Conservation (phyloP, 192 early-diverging fungal species). For the Dissophora globulifera region DNA sequence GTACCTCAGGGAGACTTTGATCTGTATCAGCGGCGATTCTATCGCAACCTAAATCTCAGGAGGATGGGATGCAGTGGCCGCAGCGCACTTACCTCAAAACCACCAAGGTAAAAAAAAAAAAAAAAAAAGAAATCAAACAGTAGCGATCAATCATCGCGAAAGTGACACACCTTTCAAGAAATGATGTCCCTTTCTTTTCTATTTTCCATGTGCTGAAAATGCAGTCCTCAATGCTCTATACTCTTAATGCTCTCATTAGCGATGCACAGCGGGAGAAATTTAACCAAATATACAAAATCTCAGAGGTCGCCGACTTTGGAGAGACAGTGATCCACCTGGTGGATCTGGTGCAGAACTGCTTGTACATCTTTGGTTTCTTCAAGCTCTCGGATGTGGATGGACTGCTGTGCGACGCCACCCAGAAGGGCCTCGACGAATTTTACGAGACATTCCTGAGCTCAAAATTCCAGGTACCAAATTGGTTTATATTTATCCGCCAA, state of each 20-base stretch:
- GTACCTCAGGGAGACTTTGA: slow-evolving; percentile 64
- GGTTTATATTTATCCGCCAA: background rate
- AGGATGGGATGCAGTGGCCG: slow-evolving; percentile 62
- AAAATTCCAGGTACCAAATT: slow-evolving; percentile 35
- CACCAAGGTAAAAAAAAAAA: slow-evolving; percentile 61
- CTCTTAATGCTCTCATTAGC: too few relatives aligned
- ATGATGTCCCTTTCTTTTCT: too few relatives aligned
- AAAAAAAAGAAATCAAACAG: too few relatives aligned
- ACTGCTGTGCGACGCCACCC: slow-evolving; percentile 60
- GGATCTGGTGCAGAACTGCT: slow-evolving; percentile 54
- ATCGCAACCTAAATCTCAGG: slow-evolving; percentile 62
- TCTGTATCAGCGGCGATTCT: slow-evolving; percentile 53
- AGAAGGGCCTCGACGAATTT: slow-evolving; percentile 53
- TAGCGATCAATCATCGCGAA: too few relatives aligned
- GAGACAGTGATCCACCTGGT: slow-evolving; percentile 62
- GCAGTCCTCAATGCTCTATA: too few relatives aligned
- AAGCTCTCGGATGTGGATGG: slow-evolving; percentile 59
- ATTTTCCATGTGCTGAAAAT: background rate
- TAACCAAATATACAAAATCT: slow-evolving; percentile 59
- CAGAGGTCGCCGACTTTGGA: slow-evolving; percentile 56
- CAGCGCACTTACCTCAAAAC: slow-evolving; percentile 59
- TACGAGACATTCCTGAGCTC: slow-evolving; percentile 51
- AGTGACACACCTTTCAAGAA: too few relatives aligned
- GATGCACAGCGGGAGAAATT: slow-evolving; percentile 65
- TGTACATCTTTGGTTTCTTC: slow-evolving; percentile 56